Evolutionary conservation across 2,329 filamentous ascomycete species (phyloP).

Genomic region (Mariannaea sp.): DNA sequence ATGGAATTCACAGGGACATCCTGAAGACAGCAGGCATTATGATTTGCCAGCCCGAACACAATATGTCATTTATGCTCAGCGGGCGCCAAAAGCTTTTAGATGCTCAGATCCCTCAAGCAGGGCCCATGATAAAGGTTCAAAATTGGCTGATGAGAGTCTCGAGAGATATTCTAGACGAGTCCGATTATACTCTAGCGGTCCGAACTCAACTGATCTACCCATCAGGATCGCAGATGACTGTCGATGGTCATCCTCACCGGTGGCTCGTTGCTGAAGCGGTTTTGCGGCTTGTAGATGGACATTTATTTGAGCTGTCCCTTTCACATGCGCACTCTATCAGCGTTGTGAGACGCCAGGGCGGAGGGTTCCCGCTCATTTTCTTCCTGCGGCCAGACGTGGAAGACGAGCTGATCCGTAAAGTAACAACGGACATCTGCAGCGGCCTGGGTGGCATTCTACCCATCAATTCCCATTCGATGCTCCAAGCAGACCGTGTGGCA

Average conservation of each 20-base stretch:
- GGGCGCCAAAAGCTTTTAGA: slow-evolving; percentile 62
- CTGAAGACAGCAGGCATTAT: slow-evolving; percentile 56
- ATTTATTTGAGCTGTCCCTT: slow-evolving; percentile 41
- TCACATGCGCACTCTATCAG: slow-evolving; percentile 39
- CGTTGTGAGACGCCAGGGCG: slow-evolving; percentile 43
- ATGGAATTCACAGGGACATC: slow-evolving; percentile 47
- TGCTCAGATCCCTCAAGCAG: slow-evolving; percentile 48
- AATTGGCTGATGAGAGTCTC: slow-evolving; percentile 54
- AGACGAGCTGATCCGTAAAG: slow-evolving; percentile 44
- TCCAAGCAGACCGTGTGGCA: slow-evolving; percentile 30
- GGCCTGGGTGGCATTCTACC: slow-evolving; percentile 32
- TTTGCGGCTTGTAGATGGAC: slow-evolving; percentile 50
- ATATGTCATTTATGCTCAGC: slow-evolving; percentile 68
- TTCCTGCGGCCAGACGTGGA: slow-evolving; percentile 45
- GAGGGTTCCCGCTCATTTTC: slow-evolving; percentile 8
- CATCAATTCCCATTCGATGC: slow-evolving; percentile 25
- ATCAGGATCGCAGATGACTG: slow-evolving; percentile 52
- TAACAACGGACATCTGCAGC: slow-evolving; percentile 31
- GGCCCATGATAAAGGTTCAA: slow-evolving; percentile 57
- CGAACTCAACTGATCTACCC: slow-evolving; percentile 65
- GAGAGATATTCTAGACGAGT: slow-evolving; percentile 70
- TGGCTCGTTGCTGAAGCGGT: slow-evolving; percentile 54
- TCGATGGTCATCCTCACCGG: slow-evolving; percentile 60
- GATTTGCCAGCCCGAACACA: slow-evolving; percentile 65
- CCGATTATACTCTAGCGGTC: slow-evolving; percentile 59